Base-by-base conservation (phyloP, 2,329 filamentous ascomycete species). In the Paradendryphiella salina region DNA sequence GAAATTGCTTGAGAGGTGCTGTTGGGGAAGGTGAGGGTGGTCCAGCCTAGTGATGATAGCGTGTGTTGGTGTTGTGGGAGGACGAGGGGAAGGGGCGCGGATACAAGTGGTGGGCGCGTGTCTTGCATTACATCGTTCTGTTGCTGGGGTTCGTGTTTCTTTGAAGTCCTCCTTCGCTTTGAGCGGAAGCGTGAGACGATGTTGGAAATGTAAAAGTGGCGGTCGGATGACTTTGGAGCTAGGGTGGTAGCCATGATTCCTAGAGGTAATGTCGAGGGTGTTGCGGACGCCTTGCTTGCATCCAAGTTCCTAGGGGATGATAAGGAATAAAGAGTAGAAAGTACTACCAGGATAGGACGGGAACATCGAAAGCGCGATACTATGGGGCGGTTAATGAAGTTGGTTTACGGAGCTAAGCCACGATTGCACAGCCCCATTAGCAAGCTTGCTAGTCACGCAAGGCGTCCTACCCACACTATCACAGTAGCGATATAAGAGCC, bases 1-100 rank as follows among this genome's bases (percentile, higher is more conserved):
- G 37, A 9, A 23, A 45, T 36, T 45, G 5, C 10, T 23, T 44
- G 42, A 28, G 42, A 36, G 15, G 39, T 10, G 14, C 43, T 40
- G 41, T 58, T 50, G 5, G 64, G 69, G 15, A 72, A 70, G 20
- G 70, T 71, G 32, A 72, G 42, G 2, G 67, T 71, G 2, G 70
- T 71, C 70, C 70, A 73, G 33, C 70, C 70, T n/a, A 71, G 63
- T 11, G 58, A 55, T 15, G 62, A 54, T 10, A 73, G 59, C 5
- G 61, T 53, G 33, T 59, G 50, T 56, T 72, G 65, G 49, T 73
- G 70, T 43, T 67, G 57, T 28, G 66, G 60, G 2, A 70, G 56
- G 26, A 73, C 65, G n/a, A 72, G 48, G 1, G 70, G 68, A 1
- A 73, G 48, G 1, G 63, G 63, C 4, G 58, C 61, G 1, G 52